phyloP scores from a whole-genome alignment of 495 filamentous ascomycete species.

The Hyaloscypha bicolor region DNA sequence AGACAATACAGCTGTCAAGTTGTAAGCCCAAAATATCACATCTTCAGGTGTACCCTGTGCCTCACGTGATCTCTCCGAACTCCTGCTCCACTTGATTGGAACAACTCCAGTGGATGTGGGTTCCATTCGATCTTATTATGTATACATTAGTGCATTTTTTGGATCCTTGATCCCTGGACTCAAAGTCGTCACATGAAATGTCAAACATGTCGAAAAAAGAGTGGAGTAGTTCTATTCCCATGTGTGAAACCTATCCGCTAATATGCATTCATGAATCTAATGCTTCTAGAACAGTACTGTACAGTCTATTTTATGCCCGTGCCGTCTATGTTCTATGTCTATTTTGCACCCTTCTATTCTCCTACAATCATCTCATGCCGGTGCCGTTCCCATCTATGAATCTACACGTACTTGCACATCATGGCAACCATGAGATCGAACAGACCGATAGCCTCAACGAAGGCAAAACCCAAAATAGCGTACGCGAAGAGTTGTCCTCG shows the following conservation, averaged over 20 bases:
- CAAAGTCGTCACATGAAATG: neutral
- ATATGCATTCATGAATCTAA: conserved; percentile 20
- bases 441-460: conserved; percentile 91
- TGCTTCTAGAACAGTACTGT: conserved; percentile 27
- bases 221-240: neutral
- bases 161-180: neutral
- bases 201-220: neutral
- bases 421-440: conserved; percentile 93
- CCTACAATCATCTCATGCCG: neutral
- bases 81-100: too few species aligned
- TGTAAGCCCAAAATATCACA: too few species aligned
- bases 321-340: conserved; percentile 15
- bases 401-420: conserved; percentile 73
- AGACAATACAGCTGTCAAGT: too few species aligned
- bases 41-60: too few species aligned
- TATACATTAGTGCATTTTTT: neutral
- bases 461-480: conserved; percentile 92
- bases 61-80: too few species aligned
- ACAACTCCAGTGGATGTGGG: too few species aligned
- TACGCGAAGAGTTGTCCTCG: conserved; percentile 91
- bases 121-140: too few species aligned
- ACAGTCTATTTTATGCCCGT: conserved; percentile 16
- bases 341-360: neutral
- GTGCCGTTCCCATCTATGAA: neutral
- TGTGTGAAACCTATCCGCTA: neutral